A percentile compares a stretch with the other conserved stretches of the same genome.
phyloP scores from a whole-genome alignment of 1,284 basidiomycete species.

The Ustilago nuda region DNA sequence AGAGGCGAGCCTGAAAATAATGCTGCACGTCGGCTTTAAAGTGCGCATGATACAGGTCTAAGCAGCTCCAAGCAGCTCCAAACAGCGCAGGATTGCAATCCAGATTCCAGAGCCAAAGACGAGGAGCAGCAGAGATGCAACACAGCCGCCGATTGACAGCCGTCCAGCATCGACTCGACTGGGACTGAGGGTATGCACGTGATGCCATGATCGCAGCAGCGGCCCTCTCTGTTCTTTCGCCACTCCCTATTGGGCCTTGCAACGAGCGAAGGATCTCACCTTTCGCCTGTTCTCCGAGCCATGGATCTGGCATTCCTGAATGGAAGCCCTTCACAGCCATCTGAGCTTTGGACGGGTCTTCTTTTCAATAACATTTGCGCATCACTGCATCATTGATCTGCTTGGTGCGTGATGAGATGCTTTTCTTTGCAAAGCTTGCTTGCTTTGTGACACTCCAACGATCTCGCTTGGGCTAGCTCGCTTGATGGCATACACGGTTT shows the following conservation, averaged over 20 bases:
- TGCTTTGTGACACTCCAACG: constrained; percentile 5
- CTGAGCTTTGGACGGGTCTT: neutral
- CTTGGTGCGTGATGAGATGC: constrained; percentile 1
- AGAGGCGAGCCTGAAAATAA: constrained; percentile 6
- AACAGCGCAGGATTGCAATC: constrained; percentile 16
- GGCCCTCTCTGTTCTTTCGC: neutral
- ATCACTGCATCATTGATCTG: constrained; percentile 8
- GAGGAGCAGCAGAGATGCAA: neutral
- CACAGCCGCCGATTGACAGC: constrained; percentile 20
- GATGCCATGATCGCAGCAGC: neutral
- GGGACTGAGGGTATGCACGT: neutral
- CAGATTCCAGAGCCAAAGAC: constrained; percentile 28
- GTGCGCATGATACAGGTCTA: constrained; percentile 4
- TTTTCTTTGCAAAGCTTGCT: neutral
- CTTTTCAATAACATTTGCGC: constrained; percentile 2
- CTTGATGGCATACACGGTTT: constrained; percentile 1
- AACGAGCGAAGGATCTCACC: neutral
- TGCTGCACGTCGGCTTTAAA: constrained; percentile 34
- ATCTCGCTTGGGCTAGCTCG: neutral
- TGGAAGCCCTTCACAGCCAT: neutral
- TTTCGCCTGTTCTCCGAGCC: constrained; percentile 4
- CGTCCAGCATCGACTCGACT: constrained; percentile 10
- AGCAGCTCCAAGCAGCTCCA: constrained; percentile 2
- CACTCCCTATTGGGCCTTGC: neutral
- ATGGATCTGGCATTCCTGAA: neutral